Evolutionary conservation across 1,139 yeast genomes (phyloP).

Genomic region (Kodamaea suecica): DNA sequence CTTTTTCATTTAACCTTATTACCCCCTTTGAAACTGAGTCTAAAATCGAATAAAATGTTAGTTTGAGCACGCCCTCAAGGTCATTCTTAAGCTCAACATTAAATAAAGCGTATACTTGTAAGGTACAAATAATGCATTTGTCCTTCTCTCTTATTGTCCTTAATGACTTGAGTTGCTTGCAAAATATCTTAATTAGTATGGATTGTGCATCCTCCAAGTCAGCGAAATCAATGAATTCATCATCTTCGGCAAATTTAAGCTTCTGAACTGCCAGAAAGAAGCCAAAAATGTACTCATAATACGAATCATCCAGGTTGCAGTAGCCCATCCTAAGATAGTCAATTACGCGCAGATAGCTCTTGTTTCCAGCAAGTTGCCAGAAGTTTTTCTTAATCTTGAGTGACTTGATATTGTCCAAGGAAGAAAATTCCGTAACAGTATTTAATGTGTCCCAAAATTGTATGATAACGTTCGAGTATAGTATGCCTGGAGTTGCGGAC

Average conservation of each 20-base stretch:
- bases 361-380: conserved; percentile 51
- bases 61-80: conserved; percentile 5
- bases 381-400: conserved; percentile 39
- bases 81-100: background rate
- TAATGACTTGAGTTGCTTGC: conserved; percentile 18
- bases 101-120: conserved; percentile 15
- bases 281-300: conserved; percentile 32
- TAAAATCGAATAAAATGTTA: conserved; percentile 9
- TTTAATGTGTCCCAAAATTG: conserved; percentile 49
- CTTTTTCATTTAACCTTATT: conserved; percentile 4
- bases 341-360: conserved; percentile 38
- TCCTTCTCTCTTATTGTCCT: conserved; percentile 19
- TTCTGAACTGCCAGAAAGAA: conserved; percentile 21
- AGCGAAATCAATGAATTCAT: conserved; percentile 19
- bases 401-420: conserved; percentile 12
- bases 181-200: conserved; percentile 17
- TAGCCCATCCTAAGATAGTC: conserved; percentile 51
- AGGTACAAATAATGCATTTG: conserved; percentile 21
- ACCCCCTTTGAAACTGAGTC: conserved; percentile 14
- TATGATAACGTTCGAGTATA: conserved; percentile 45
- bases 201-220: conserved; percentile 18
- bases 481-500: conserved; percentile 28
- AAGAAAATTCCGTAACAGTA: conserved; percentile 33
- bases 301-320: conserved; percentile 47
- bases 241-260: conserved; percentile 14